Conservation (phyloP, 495 filamentous ascomycete species). For the Tuber magnatum region DNA sequence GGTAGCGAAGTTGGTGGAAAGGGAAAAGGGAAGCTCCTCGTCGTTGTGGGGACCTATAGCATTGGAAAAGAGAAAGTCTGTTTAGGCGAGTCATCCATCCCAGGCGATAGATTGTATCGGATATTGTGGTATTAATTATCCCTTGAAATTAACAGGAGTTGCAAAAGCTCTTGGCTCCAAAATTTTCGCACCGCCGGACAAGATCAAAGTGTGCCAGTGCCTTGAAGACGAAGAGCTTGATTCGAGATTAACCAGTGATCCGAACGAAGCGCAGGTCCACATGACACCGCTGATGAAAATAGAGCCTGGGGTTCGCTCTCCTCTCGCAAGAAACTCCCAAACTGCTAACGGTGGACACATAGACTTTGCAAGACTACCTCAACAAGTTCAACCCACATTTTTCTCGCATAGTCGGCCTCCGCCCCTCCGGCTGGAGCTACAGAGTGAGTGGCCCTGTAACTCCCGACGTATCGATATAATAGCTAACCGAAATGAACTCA, state of each 20-base stretch:
- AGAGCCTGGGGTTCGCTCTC: constrained; percentile 48
- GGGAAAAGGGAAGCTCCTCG: constrained; percentile 60
- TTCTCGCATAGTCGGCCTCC: constrained; percentile 78
- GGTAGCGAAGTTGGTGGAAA: neutral
- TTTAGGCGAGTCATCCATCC: constrained; percentile 71
- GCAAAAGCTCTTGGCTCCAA: constrained; percentile 78
- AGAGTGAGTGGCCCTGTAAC: constrained; percentile 36
- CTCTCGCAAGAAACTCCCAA: neutral
- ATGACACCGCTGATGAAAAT: constrained; percentile 95
- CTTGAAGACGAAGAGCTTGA: constrained; percentile 80
- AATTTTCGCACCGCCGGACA: constrained; percentile 77
- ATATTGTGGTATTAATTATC: constrained; percentile 34
- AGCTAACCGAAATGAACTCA: neutral
- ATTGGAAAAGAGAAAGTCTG: constrained; percentile 98
- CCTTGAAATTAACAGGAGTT: constrained; percentile 50
- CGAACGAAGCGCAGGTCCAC: constrained; percentile 83
- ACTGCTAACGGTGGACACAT: neutral
- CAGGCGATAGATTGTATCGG: constrained; percentile 78
- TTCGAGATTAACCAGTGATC: constrained; percentile 67
- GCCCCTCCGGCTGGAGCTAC: constrained; percentile 89
- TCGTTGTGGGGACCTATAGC: constrained; percentile 92
- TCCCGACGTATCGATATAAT: neutral
- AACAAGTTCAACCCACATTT: constrained; percentile 68
- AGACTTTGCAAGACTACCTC: constrained; percentile 84
- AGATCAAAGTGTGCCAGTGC: constrained; percentile 72